Evolutionary conservation across 768 basidiomycete genomes (phyloP).

Genomic region (Rhizopogon roseolus): DNA sequence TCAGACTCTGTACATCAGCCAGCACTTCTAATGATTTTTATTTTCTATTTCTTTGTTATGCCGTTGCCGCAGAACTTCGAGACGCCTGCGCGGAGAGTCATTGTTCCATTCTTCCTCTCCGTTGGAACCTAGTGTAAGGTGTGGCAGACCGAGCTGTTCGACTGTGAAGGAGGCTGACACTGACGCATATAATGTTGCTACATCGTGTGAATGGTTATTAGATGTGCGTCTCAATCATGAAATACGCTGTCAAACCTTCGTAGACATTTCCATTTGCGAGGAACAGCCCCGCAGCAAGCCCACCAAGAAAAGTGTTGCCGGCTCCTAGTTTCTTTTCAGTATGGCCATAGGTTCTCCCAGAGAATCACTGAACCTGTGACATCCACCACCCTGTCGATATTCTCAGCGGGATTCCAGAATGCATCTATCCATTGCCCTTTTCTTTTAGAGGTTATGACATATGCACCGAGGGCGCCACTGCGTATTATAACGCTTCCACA

Average conservation of each 20-base stretch:
- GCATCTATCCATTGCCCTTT: conserved; percentile 65
- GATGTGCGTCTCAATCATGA: conserved; percentile 4
- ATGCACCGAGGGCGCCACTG: conserved; percentile 70
- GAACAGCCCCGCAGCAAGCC: conserved; percentile 69
- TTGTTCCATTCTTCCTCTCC: conserved; percentile 58
- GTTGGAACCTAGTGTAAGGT: conserved; percentile 28
- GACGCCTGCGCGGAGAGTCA: conserved; percentile 55
- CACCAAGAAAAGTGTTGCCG: conserved; percentile 88
- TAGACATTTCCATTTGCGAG: conserved; percentile 53
- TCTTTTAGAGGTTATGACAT: conserved; percentile 41
- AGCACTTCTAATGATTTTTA: conserved; percentile 29
- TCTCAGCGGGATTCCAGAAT: conserved; percentile 54
- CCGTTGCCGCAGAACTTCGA: conserved; percentile 46
- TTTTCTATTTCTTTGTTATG: conserved; percentile 26
- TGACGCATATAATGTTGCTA: conserved; percentile 70
- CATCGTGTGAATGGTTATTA: conserved; percentile 10
- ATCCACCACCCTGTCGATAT: conserved; percentile 55
- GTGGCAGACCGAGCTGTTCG: conserved; percentile 77
- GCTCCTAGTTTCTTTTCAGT: conserved; percentile 49
- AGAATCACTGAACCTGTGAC: conserved; percentile 59
- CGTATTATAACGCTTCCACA: conserved; percentile 68
- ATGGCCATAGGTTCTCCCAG: background rate
- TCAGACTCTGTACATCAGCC: conserved; percentile 12
- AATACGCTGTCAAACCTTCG: conserved; percentile 45
- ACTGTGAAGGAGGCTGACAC: conserved; percentile 81